A percentile compares a stretch with the other conserved stretches of the same genome.
Evolutionary conservation across 331 rosid genomes (phyloP).

Genomic region (Arachis monticola): DNA sequence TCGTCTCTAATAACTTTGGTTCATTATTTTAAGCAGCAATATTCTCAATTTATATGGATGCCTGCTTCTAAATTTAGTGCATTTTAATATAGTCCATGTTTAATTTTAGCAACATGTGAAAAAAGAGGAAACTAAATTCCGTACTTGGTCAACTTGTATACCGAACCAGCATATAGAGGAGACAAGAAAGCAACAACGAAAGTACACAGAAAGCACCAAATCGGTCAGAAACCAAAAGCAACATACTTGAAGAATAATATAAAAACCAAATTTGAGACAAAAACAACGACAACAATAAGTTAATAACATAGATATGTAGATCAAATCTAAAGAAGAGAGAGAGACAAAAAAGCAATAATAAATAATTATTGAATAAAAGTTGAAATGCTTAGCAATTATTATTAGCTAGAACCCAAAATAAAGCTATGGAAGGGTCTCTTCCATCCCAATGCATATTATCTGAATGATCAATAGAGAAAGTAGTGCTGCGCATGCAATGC

Average conservation of each 20-base stretch:
- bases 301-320: not conserved
- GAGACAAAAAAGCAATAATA: not conserved
- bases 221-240: not conserved
- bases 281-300: not conserved
- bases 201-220: not conserved
- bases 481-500: constrained; percentile 24
- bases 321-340: not conserved
- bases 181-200: not conserved
- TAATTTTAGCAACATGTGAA: no score
- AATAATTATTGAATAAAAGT: not conserved
- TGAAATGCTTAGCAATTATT: not conserved
- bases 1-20: not conserved
- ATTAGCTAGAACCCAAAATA: not conserved
- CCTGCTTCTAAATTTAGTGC: not conserved
- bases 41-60: not conserved
- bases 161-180: not conserved
- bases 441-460: not conserved
- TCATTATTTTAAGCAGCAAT: not conserved
- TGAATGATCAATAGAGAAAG: not conserved
- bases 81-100: no score
- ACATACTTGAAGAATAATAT: not conserved
- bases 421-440: not conserved
- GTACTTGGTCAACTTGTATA: constrained; percentile 3
- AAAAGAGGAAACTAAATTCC: no score
- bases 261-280: not conserved